These are phyloP conservation scores for Erigeron philadelphicus DNA, from an alignment of 140 eudicot genomes.

Conservation along the genomic window DNA sequence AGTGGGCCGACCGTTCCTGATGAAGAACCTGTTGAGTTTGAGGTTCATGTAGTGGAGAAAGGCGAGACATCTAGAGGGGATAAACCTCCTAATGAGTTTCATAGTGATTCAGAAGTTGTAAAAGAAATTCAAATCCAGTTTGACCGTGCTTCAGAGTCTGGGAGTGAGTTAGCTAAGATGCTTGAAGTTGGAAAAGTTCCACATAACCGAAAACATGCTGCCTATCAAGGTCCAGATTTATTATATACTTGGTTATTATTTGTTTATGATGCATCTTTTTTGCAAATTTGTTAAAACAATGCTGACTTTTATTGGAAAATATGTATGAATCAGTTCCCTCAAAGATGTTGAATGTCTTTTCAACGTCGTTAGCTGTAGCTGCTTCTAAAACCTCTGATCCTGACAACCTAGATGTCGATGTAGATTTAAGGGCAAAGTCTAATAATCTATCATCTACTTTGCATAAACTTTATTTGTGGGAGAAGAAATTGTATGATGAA, in stretches of 20 bases:
- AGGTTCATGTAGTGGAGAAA: slow-evolving; percentile 85
- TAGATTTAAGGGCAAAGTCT: slow-evolving; percentile 43
- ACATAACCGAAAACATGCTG: slow-evolving; percentile 66
- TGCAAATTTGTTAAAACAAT: background rate
- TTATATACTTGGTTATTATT: background rate
- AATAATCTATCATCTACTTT: slow-evolving; percentile 79
- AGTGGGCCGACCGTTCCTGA: slow-evolving; percentile 41
- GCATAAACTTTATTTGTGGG: slow-evolving; percentile 86
- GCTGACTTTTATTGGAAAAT: slow-evolving; percentile 11
- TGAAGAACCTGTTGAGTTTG: slow-evolving; percentile 70
- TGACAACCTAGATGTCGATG: slow-evolving; percentile 34
- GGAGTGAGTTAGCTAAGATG: slow-evolving; percentile 64
- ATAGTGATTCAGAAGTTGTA: slow-evolving; percentile 65
- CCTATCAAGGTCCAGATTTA: slow-evolving; percentile 52
- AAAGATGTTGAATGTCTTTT: slow-evolving; percentile 60
- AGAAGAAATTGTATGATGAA: slow-evolving; percentile 85
- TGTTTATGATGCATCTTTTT: background rate
- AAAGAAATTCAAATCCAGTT: slow-evolving; percentile 81
- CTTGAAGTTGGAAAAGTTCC: slow-evolving; percentile 89
- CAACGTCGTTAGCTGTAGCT: slow-evolving; percentile 52
- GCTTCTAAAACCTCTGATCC: slow-evolving; percentile 34
- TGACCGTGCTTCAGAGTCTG: slow-evolving; percentile 77
- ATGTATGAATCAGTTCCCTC: slow-evolving; percentile 53
- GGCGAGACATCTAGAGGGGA: slow-evolving; percentile 42
- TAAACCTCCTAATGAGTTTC: slow-evolving; percentile 39